These are phyloP conservation scores for Geotrichum bryndzae DNA, from an alignment of 1,139 yeast species.

Conservation along the genomic window DNA sequence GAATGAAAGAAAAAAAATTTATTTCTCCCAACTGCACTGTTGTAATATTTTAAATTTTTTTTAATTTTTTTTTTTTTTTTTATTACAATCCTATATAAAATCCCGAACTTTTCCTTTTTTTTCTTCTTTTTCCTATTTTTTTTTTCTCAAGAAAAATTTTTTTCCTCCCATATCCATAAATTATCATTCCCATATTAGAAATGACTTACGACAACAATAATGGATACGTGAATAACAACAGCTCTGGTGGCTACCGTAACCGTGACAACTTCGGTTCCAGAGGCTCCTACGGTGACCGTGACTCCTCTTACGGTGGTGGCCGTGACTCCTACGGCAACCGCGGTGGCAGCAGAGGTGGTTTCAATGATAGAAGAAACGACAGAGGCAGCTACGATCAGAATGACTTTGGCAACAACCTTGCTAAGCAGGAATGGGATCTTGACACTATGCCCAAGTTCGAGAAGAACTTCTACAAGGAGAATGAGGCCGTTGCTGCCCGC, in stretches of 20 bases:
- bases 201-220: slow-evolving; percentile 19
- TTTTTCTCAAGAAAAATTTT: neutral
- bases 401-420: slow-evolving; percentile 52
- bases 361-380: slow-evolving; percentile 33
- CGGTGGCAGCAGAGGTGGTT: slow-evolving; percentile 19
- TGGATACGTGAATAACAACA: slow-evolving; percentile 9
- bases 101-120: neutral
- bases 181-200: neutral
- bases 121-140: neutral
- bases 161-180: neutral
- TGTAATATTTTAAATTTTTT: no score
- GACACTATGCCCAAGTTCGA: slow-evolving; percentile 80
- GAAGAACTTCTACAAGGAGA: slow-evolving; percentile 89
- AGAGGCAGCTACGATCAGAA: slow-evolving; percentile 38
- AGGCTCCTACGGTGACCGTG: slow-evolving; percentile 15
- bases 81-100: neutral
- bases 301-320: slow-evolving; percentile 9
- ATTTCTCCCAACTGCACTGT: no score
- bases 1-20: no score
- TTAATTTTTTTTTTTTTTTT: neutral
- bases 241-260: slow-evolving; percentile 25
- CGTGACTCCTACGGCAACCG: slow-evolving; percentile 21
- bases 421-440: slow-evolving; percentile 75
- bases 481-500: slow-evolving; percentile 70
- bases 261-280: slow-evolving; percentile 23